Evolutionary conservation across 345 rosid species (phyloP), one percentile per base, ranked within the genome.

Genomic region (Nephelium lappaceum): DNA sequence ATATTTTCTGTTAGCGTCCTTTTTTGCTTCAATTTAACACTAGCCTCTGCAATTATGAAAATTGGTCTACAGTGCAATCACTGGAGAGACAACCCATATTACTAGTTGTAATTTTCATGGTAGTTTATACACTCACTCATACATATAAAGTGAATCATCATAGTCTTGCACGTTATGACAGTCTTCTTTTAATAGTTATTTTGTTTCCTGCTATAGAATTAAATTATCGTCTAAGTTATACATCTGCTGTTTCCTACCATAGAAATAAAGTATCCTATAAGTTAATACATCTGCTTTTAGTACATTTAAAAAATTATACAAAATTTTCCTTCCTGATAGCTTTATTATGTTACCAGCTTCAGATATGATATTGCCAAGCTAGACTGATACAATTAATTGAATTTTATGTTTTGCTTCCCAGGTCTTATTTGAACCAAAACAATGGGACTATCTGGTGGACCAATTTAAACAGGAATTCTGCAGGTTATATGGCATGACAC

Each of bases 391-490:
- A 67, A 57, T 45, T 72, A 67, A 79, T 76, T 11, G 4, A 21
- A 62, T 18, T 72, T 16, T 77, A 8, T 80, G 38, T 21, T 78
- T 65, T 76, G 31, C 67, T 73, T 83, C 73, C 60, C 91, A 96
- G 99, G 90, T 76, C 77, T 86, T 96, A 77, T 96, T 96, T 83
- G 97, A 96, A 84, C 83, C 89, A 15, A 89, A 86, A 87, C 98
- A 94, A 80, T 96, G 99, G 99, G 98, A 94, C 84, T 81, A 83
- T 86, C 85, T 96, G 85, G 98, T 91, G 80, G 86, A 91, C 65
- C 97, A 89, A 79, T 96, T 96, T 81, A 93, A 91, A 84, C 94
- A 89, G 83, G 99, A 96, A 83, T 93, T 96, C 87, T 94, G 91
- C 91, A 89, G 83, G 88, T 80, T 96, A 75, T 93, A 94, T 84